These are phyloP conservation scores for Petunia secreta DNA, from an alignment of 257 asterid genomes.

Conservation along the genomic window DNA sequence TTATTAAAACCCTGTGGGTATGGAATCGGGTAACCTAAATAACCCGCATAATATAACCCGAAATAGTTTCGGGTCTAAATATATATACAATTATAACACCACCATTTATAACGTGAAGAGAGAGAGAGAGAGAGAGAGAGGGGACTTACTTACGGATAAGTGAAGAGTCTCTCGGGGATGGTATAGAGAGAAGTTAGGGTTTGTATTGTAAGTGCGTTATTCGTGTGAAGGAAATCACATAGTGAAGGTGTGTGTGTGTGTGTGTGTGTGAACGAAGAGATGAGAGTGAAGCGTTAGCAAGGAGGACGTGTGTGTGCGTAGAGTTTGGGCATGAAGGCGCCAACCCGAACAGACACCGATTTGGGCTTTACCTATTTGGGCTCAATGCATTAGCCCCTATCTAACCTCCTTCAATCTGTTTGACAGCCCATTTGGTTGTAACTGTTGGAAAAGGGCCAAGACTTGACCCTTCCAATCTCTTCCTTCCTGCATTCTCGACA, in stretches of 20 bases:
- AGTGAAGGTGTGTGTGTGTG: slow-evolving; percentile 34
- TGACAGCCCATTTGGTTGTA: too few species aligned
- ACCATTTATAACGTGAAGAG: neutral
- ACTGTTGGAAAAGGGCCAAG: too few species aligned
- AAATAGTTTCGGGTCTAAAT: slow-evolving; percentile 36
- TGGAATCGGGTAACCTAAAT: slow-evolving; percentile 36
- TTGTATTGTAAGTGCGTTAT: slow-evolving; percentile 27
- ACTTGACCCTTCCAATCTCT: too few species aligned
- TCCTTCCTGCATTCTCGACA: too few species aligned
- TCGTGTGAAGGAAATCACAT: slow-evolving; percentile 30
- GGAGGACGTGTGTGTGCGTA: slow-evolving; percentile 6
- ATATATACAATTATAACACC: slow-evolving; percentile 30
- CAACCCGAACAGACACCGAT: slow-evolving; percentile 39
- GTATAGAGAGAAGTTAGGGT: slow-evolving; percentile 33
- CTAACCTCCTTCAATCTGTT: too few species aligned
- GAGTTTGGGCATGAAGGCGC: slow-evolving; percentile 41
- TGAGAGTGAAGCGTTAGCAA: slow-evolving; percentile 24
- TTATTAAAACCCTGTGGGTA: slow-evolving; percentile 39
- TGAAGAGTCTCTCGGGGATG: slow-evolving; percentile 37
- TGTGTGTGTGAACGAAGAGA: slow-evolving; percentile 17
- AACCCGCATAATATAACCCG: slow-evolving; percentile 34
- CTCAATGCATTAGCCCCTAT: neutral
- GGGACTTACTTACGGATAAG: slow-evolving; percentile 17
- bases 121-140: neutral
- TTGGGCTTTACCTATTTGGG: neutral